Evolutionary conservation across 2,329 filamentous ascomycete species (phyloP).

Genomic region (Aspergillaceae sp.): DNA sequence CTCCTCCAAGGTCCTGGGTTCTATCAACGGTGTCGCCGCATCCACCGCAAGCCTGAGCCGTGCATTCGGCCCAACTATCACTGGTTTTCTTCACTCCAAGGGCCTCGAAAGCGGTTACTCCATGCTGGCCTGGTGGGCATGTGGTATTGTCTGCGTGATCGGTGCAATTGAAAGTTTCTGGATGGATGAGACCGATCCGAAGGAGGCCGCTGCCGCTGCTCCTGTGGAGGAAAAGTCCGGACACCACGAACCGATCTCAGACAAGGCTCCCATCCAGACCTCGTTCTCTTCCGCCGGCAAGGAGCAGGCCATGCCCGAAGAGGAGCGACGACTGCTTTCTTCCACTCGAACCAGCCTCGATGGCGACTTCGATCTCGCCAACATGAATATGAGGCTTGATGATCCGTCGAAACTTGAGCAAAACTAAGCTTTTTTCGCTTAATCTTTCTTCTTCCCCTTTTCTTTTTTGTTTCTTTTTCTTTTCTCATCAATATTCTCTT

Average conservation of each 20-base stretch:
- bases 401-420: not conserved
- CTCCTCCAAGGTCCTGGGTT: constrained; percentile 74
- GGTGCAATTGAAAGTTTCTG: constrained; percentile 68
- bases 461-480: constrained; percentile 9
- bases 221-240: constrained; percentile 29
- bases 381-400: constrained; percentile 14
- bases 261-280: constrained; percentile 16
- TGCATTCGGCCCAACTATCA: constrained; percentile 80
- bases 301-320: constrained; percentile 20
- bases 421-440: constrained; percentile 5
- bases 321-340: constrained; percentile 30
- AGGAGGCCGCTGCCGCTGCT: constrained; percentile 18
- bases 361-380: constrained; percentile 21
- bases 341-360: constrained; percentile 27
- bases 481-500: constrained; percentile 5
- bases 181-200: constrained; percentile 57
- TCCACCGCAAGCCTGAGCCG: constrained; percentile 84
- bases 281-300: constrained; percentile 11
- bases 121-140: constrained; percentile 89
- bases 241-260: constrained; percentile 20
- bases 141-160: constrained; percentile 62
- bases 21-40: constrained; percentile 84
- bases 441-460: not conserved
- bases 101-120: constrained; percentile 75
- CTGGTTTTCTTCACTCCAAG: constrained; percentile 72